Evolutionary conservation across 1,139 yeast species (phyloP).

Genomic region (Suhomyces bokatorum): DNA sequence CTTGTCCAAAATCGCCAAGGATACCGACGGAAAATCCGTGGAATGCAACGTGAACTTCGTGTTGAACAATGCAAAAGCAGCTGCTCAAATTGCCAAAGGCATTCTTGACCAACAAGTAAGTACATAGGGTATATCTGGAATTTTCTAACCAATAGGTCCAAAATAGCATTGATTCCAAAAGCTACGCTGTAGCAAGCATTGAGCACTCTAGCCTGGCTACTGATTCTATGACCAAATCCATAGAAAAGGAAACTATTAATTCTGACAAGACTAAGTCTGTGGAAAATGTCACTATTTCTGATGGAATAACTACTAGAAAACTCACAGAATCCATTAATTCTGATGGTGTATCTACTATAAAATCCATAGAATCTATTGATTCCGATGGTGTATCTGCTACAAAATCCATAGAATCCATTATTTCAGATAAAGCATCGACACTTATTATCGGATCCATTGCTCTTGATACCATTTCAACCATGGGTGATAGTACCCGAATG

Average conservation of each 20-base stretch:
- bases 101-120: constrained; percentile 41
- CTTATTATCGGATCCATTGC: constrained; percentile 77
- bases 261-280: constrained; percentile 15
- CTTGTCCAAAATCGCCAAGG: constrained; percentile 60
- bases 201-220: not conserved
- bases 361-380: not conserved
- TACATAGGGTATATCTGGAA: constrained; percentile 3
- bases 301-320: not conserved
- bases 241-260: not conserved
- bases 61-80: constrained; percentile 69
- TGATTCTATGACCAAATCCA: not conserved
- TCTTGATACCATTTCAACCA: constrained; percentile 61
- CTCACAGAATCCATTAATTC: too few species aligned
- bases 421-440: constrained; percentile 18
- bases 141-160: constrained; percentile 1
- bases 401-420: not conserved
- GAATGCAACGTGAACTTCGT: constrained; percentile 75
- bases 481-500: constrained; percentile 31
- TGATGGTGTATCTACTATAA: too few species aligned
- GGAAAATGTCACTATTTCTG: not conserved
- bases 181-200: not conserved
- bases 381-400: too few species aligned
- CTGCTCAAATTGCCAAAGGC: constrained; percentile 64
- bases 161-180: constrained; percentile 8
- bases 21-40: constrained; percentile 70